These are phyloP conservation scores for Calocera viscosa DNA, from an alignment of 768 basidiomycete species.

Conservation along the genomic window DNA sequence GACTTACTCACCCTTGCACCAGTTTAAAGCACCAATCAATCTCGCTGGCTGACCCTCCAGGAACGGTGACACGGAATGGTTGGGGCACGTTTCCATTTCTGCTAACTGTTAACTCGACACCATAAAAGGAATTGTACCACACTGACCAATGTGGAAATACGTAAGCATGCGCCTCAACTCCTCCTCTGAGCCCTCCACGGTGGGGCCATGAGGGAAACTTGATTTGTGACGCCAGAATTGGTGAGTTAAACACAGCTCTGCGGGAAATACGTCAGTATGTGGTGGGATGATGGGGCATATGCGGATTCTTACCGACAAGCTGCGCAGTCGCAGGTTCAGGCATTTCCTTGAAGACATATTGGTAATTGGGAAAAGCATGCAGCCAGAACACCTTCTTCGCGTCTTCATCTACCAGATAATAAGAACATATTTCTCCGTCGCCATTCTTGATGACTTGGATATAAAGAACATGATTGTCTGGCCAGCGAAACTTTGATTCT, in stretches of 20 bases:
- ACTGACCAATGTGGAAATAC: background rate
- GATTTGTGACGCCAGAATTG: background rate
- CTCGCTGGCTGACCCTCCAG: background rate
- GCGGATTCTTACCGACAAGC: background rate
- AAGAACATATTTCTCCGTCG: background rate
- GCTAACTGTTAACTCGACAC: background rate
- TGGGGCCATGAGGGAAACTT: background rate
- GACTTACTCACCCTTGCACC: background rate
- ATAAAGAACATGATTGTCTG: background rate
- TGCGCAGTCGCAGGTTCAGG: background rate
- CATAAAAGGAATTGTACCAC: background rate
- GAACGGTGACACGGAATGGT: background rate
- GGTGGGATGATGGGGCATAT: no score
- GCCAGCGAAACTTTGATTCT: background rate
- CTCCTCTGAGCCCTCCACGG: background rate
- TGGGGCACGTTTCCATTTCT: background rate
- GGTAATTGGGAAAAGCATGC: background rate
- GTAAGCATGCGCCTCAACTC: background rate
- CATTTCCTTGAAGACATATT: background rate
- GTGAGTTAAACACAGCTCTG: background rate
- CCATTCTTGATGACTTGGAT: background rate
- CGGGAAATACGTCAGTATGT: no score
- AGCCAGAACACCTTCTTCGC: background rate
- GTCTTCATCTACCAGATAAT: background rate
- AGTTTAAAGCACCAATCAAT: background rate